Evolutionary conservation across 148 eudicot species (phyloP).

Genomic region (Heliamphora exappendiculata): DNA sequence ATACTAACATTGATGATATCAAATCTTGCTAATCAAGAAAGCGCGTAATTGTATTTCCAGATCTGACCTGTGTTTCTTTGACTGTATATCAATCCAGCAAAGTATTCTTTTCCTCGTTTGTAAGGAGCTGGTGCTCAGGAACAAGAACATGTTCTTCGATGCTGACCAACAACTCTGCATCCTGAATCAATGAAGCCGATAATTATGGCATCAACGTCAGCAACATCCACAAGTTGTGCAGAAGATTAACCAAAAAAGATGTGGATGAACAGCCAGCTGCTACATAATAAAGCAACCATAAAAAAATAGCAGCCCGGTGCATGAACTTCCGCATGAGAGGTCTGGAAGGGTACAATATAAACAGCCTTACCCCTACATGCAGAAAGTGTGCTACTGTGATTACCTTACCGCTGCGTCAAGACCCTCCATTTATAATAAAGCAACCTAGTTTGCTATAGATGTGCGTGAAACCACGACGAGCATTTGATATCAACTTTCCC

Average conservation of each 20-base stretch:
- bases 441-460: background rate
- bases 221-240: background rate
- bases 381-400: too few relatives aligned
- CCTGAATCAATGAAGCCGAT: conserved; percentile 36
- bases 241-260: background rate
- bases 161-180: conserved; percentile 77
- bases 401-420: too few relatives aligned
- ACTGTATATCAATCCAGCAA: conserved; percentile 78
- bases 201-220: background rate
- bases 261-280: background rate
- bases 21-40: background rate
- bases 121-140: conserved; percentile 77
- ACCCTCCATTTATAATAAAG: background rate
- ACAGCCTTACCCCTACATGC: too few relatives aligned
- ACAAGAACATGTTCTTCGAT: conserved; percentile 79
- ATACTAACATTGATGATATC: background rate
- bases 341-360: too few relatives aligned
- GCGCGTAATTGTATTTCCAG: background rate
- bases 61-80: conserved; percentile 84
- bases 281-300: too few relatives aligned
- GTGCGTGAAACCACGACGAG: background rate
- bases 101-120: conserved; percentile 78
- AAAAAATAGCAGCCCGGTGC: too few relatives aligned
- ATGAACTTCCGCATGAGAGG: too few relatives aligned
- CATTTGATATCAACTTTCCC: background rate